Evolutionary conservation across 73 alveolate species (phyloP).

Genomic region (Symbiodinium natans): DNA sequence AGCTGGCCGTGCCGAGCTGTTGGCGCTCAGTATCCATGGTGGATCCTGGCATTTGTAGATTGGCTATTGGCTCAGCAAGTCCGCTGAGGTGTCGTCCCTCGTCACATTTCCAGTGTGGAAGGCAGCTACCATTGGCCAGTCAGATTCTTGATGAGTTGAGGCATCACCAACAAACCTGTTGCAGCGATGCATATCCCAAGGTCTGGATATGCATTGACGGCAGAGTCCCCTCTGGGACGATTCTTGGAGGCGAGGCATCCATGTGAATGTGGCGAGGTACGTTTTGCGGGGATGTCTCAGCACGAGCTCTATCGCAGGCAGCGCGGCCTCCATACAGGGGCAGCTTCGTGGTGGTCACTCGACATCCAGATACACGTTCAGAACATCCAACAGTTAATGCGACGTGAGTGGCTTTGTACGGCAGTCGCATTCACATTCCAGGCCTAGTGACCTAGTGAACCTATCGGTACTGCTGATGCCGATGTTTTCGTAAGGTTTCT

Average conservation of each 20-base stretch:
- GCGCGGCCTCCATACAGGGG: slow-evolving; percentile 57
- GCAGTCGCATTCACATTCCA: too few species aligned
- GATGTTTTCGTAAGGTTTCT: slow-evolving; percentile 31
- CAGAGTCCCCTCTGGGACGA: not conserved
- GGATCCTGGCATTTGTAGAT: too few species aligned
- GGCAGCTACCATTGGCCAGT: slow-evolving; percentile 72
- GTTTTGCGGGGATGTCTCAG: too few species aligned
- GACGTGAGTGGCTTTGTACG: too few species aligned
- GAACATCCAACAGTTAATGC: not conserved
- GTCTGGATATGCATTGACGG: not conserved
- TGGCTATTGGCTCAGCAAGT: too few species aligned
- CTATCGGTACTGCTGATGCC: too few species aligned
- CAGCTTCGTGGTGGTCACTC: slow-evolving; percentile 35
- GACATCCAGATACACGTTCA: not conserved
- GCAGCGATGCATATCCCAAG: not conserved
- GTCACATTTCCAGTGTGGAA: slow-evolving; percentile 59
- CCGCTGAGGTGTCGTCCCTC: slow-evolving; percentile 27
- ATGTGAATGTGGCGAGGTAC: too few species aligned
- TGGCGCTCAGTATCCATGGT: too few species aligned
- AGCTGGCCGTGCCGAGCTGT: too few species aligned
- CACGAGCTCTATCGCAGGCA: not conserved
- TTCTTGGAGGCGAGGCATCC: slow-evolving; percentile 8
- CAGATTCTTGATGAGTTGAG: not conserved
- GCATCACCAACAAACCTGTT: not conserved
- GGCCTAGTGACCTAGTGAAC: too few species aligned